These are phyloP conservation scores for Lagerstroemia fauriei DNA, from an alignment of 441 rosid species.

Conservation along the genomic window DNA sequence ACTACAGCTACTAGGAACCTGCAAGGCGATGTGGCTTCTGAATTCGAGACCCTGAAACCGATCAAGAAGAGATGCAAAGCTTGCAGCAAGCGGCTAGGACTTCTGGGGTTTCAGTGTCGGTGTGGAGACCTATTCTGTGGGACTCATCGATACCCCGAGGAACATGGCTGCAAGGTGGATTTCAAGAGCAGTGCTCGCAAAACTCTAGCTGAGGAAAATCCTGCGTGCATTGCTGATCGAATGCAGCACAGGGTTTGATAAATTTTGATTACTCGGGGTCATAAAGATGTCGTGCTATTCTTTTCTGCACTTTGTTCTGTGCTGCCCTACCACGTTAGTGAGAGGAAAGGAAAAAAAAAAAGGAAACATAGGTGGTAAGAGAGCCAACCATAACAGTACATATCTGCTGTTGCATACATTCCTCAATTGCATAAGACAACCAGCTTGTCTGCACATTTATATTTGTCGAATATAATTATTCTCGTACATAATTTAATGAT, in stretches of 20 bases:
- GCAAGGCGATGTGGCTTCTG: background rate
- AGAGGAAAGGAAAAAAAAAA: no score
- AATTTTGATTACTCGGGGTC: background rate
- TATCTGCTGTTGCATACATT: no score
- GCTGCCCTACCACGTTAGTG: no score
- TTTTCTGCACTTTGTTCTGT: background rate
- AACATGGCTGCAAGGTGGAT: constrained; percentile 48
- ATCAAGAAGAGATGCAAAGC: constrained; percentile 29
- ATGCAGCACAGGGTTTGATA: constrained; percentile 26
- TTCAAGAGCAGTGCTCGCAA: constrained; percentile 34
- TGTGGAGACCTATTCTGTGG: constrained; percentile 48
- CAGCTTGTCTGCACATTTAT: no score
- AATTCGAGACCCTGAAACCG: background rate
- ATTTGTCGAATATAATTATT: no score
- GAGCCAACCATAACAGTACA: no score
- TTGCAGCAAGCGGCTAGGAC: constrained; percentile 50
- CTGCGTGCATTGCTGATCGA: constrained; percentile 38
- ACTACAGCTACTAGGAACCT: background rate
- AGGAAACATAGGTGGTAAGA: no score
- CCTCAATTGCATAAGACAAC: no score
- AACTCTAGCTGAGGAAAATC: constrained; percentile 32
- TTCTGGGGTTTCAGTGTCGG: constrained; percentile 49
- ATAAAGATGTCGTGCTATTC: background rate
- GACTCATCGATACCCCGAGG: constrained; percentile 43
- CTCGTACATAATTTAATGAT: no score